Conservation (phyloP, 129 eudicot species). For the Helianthus tuberosus region DNA sequence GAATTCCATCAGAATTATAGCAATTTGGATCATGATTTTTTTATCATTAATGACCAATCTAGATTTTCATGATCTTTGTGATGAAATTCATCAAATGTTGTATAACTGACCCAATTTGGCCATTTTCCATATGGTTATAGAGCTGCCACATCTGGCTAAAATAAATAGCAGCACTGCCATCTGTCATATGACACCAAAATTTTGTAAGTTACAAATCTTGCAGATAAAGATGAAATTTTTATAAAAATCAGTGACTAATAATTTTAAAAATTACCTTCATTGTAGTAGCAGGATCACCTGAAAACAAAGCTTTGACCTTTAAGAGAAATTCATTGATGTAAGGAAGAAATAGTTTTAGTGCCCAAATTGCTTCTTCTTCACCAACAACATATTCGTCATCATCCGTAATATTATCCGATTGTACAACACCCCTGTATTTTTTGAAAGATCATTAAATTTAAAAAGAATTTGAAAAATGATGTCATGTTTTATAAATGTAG, state of each 20-base stretch:
- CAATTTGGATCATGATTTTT: constrained; percentile 4
- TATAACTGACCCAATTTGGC: constrained; percentile 74
- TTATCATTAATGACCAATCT: constrained; percentile 22
- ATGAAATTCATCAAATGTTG: constrained; percentile 19
- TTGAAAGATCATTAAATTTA: constrained; percentile 5
- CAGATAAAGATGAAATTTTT: constrained; percentile 21
- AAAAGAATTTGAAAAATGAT: constrained; percentile 4
- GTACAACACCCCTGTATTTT: constrained; percentile 52
- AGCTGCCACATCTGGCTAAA: constrained; percentile 95
- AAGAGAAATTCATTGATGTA: constrained; percentile 76
- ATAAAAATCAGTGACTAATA: constrained; percentile 23
- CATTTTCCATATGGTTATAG: constrained; percentile 94
- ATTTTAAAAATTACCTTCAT: constrained; percentile 61
- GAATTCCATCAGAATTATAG: constrained; percentile 21
- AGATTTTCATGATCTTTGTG: constrained; percentile 11
- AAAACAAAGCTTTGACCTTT: constrained; percentile 80
- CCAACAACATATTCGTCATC: constrained; percentile 59
- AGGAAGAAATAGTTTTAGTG: constrained; percentile 66
- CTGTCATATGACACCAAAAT: constrained; percentile 46
- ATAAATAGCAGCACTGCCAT: constrained; percentile 86
- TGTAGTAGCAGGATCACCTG: constrained; percentile 95
- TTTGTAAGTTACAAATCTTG: constrained; percentile 31
- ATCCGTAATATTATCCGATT: constrained; percentile 34
- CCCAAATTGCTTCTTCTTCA: constrained; percentile 92
- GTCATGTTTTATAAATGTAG: neutral